These are phyloP conservation scores for Trichothecium roseum DNA, from an alignment of 2,329 filamentous ascomycete species.

Conservation along the genomic window DNA sequence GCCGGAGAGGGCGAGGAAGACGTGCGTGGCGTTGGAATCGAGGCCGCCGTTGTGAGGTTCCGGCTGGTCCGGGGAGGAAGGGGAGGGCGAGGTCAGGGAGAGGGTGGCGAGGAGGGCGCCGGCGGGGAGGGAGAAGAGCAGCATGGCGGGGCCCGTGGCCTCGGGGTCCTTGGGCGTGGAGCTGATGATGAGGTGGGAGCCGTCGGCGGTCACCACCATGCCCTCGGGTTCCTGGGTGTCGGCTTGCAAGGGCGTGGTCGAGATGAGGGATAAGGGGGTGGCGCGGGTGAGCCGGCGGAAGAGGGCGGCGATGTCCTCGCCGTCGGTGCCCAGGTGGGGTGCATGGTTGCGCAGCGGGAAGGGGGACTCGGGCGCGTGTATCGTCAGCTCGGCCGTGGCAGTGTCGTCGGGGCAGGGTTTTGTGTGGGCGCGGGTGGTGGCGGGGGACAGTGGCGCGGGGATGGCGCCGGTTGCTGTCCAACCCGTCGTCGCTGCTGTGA, in stretches of 20 bases:
- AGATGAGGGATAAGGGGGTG: slow-evolving; percentile 30
- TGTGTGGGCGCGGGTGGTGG: too few relatives aligned
- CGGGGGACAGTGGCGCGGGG: too few relatives aligned
- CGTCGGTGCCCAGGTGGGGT: too few relatives aligned
- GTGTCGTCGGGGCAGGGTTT: too few relatives aligned
- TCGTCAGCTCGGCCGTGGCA: too few relatives aligned
- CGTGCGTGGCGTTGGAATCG: slow-evolving; percentile 27
- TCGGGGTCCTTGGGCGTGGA: slow-evolving; percentile 31
- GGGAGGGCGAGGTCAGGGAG: slow-evolving; percentile 18
- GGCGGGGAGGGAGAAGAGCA: slow-evolving; percentile 22
- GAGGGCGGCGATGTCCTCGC: slow-evolving; percentile 22
- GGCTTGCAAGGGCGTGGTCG: slow-evolving; percentile 29
- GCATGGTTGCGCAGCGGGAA: too few relatives aligned
- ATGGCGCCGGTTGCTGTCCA: too few relatives aligned
- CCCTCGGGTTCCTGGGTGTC: slow-evolving; percentile 39
- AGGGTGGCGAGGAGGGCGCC: slow-evolving; percentile 27
- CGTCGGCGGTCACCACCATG: slow-evolving; percentile 28
- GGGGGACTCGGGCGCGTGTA: too few relatives aligned
- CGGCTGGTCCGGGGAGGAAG: too few relatives aligned
- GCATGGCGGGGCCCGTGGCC: slow-evolving; percentile 26
- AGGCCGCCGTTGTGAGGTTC: slow-evolving; percentile 31
- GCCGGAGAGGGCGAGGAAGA: slow-evolving; percentile 31
- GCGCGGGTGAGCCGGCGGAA: slow-evolving; percentile 25
- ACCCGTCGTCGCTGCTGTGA: too few relatives aligned
- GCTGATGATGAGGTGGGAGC: slow-evolving; percentile 34